Conservation (phyloP, 2,329 filamentous ascomycete genomes). For the Xylaria sp. region DNA sequence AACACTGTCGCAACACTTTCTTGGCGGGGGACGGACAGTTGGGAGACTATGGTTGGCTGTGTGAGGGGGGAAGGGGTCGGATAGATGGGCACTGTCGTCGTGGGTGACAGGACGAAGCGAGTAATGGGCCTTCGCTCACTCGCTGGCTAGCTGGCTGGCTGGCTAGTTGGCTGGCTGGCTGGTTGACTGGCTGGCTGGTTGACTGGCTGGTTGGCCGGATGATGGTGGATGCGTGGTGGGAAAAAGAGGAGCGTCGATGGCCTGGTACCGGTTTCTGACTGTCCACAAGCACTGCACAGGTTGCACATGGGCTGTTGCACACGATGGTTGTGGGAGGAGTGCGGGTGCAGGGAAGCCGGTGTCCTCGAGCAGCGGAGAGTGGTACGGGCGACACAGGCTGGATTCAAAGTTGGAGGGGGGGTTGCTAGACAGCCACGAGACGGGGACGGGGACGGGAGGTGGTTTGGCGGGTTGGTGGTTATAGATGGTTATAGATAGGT, state of each 20-base stretch:
- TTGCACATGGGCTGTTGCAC: slow-evolving; percentile 7
- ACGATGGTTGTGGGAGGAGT: slow-evolving; percentile 28
- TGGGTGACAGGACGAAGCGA: slow-evolving; percentile 17
- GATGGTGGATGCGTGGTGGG: neutral
- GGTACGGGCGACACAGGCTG: neutral
- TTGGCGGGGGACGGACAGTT: slow-evolving; percentile 25
- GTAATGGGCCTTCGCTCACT: slow-evolving; percentile 11
- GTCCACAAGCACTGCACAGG: slow-evolving; percentile 1
- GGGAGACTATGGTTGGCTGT: slow-evolving; percentile 25
- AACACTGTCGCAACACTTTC: slow-evolving; percentile 28
- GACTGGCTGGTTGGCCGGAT: slow-evolving; percentile 2
- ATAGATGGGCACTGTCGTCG: slow-evolving; percentile 17
- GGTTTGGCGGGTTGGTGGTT: no score
- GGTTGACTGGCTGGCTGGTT: neutral
- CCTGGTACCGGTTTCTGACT: slow-evolving; percentile 7
- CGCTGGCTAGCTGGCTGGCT: slow-evolving; percentile 12
- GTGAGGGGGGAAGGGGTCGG: slow-evolving; percentile 9
- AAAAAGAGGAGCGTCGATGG: slow-evolving; percentile 9
- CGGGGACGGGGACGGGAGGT: neutral
- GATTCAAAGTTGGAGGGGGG: neutral
- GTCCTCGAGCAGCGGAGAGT: slow-evolving; percentile 32
- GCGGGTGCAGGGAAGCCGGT: slow-evolving; percentile 29
- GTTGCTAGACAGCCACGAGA: neutral
- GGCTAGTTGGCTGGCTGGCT: slow-evolving; percentile 6
- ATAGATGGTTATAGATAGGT: neutral